Evolutionary conservation across 1,284 basidiomycete genomes (phyloP).

Genomic region (Sphaerobolus stellatus): DNA sequence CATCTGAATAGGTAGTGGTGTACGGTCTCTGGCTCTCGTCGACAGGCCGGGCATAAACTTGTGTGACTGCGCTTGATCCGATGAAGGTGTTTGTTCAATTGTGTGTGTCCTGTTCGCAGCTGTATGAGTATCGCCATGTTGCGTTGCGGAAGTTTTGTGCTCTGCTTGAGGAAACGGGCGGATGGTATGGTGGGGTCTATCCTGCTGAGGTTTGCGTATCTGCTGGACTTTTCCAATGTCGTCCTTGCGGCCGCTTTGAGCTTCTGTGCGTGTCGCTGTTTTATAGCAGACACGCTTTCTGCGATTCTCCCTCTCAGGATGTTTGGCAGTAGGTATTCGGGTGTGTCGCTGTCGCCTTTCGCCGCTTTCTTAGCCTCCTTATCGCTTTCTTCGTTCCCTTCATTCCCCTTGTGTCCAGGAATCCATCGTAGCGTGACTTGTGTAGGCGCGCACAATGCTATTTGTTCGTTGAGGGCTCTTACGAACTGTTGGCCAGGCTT

Average conservation of each 20-base stretch:
- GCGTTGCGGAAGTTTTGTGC: neutral
- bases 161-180: neutral
- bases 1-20: neutral
- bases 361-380: conserved; percentile 21
- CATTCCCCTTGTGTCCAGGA: conserved; percentile 18
- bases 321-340: neutral
- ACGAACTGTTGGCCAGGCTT: neutral
- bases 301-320: neutral
- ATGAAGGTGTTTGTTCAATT: neutral
- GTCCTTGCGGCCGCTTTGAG: neutral
- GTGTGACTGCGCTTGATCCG: neutral
- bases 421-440: conserved; percentile 13
- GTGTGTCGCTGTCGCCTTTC: conserved; percentile 9
- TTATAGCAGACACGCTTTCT: neutral
- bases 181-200: neutral
- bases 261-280: neutral
- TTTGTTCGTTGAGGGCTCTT: neutral
- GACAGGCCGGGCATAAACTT: neutral
- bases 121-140: neutral
- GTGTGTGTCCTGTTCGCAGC: neutral
- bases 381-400: conserved; percentile 23
- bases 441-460: neutral
- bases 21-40: neutral
- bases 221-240: neutral
- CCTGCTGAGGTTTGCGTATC: neutral